Evolutionary conservation across 2,329 filamentous ascomycete genomes (phyloP).

Genomic region (Tolypocladium amazonense): DNA sequence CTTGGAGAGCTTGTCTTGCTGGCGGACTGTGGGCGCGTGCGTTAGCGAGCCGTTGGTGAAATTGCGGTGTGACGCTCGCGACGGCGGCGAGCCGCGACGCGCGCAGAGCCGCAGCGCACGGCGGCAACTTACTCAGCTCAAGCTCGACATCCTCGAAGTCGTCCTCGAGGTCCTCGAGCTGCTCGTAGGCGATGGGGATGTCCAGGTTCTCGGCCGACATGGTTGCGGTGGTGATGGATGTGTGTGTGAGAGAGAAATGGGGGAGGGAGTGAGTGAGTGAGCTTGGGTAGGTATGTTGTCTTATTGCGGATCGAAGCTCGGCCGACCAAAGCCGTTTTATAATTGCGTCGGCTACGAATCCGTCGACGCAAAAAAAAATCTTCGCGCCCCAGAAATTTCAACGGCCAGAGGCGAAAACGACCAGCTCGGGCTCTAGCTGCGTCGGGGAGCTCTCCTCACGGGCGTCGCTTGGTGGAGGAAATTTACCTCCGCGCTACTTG

Average conservation of each 20-base stretch:
- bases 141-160: slow-evolving; percentile 78
- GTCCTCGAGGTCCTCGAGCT: slow-evolving; percentile 69
- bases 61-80: neutral
- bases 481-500: neutral
- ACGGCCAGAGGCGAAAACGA: neutral
- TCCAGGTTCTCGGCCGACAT: slow-evolving; percentile 26
- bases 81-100: neutral
- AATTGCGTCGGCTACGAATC: neutral
- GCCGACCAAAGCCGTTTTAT: neutral
- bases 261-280: neutral
- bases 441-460: neutral
- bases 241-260: neutral
- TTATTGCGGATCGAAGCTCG: neutral
- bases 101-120: neutral
- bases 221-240: slow-evolving; percentile 4
- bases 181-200: slow-evolving; percentile 54
- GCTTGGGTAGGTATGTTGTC: neutral
- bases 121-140: slow-evolving; percentile 58
- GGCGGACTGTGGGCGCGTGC: slow-evolving; percentile 46
- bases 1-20: slow-evolving; percentile 56
- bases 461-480: neutral
- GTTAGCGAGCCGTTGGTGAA: neutral
- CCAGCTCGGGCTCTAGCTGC: neutral
- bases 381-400: neutral
- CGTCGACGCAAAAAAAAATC: neutral